Evolutionary conservation across 2,329 filamentous ascomycete species (phyloP), one percentile per base, ranked within the genome.

Genomic region (Zasmidium cellare): DNA sequence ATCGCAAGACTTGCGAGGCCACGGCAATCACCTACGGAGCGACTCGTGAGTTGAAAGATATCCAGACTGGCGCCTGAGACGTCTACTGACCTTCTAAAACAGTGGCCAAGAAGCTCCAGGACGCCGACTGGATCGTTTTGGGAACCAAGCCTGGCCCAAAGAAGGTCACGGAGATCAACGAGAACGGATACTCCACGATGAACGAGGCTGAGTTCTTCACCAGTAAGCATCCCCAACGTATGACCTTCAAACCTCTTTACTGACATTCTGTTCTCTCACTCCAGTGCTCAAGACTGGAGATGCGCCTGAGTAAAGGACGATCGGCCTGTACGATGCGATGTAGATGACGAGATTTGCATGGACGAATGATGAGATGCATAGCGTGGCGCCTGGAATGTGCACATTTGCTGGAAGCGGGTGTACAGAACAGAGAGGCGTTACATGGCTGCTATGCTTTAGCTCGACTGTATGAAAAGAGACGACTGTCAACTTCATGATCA

Each of bases 131-230:
- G 16, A 46, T 64, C 41, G 55, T 64, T 22, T 51, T 64, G 16
- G 61, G 61, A 2, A 49, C 38, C 22, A 61, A 59, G 35, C 47
- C 65, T 51, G 64, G 64, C 12, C 54, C 54, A 44, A 63, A 60
- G 51, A 66, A 66, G 54, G 35, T 66, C 5, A 55, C 57, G 18
- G 60, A 66, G 51, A 63, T 65, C 53, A 45, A 56, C 14, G 48
- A 58, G 18, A 53, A 59, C 19, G 53, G 54, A 28, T 46, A 53
- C 19, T 24, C 35, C 35, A 66, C 60, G 18, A 48, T 63, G 41
- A 61, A 46, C 11, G 60, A 66, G 53, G 53, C 51, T 14, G 57
- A 60, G 22, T 64, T 65, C 51, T 51, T 57, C 41, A 55, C 55
- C 18, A 46, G 25, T 28, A 11, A 28, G 25, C 25, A 28, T 28